These are phyloP conservation scores for Tillandsia fasciculata DNA, from an alignment of 176 grass and related monocot species.

Conservation along the genomic window DNA sequence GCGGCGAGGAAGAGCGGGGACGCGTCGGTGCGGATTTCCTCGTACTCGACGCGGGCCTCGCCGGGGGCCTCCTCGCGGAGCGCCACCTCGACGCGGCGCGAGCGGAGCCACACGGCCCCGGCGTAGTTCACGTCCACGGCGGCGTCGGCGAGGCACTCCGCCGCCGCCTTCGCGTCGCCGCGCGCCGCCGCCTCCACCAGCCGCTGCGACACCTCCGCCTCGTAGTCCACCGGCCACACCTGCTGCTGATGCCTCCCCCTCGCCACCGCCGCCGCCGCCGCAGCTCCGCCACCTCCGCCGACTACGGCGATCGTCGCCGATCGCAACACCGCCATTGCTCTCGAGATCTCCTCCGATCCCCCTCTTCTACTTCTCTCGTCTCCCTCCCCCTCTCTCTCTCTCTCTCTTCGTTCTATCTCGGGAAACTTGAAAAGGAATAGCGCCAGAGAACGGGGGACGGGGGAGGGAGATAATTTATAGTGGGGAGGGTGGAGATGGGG, in stretches of 20 bases:
- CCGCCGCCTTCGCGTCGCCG: constrained; percentile 37
- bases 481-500: neutral
- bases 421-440: constrained; percentile 57
- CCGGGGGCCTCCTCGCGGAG: constrained; percentile 57
- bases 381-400: neutral
- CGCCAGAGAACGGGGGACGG: constrained; percentile 29
- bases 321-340: constrained; percentile 62
- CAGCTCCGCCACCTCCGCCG: neutral
- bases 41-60: constrained; percentile 43
- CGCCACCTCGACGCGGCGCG: constrained; percentile 43
- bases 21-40: constrained; percentile 90
- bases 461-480: constrained; percentile 37
- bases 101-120: constrained; percentile 64
- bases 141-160: constrained; percentile 39
- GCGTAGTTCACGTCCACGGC: constrained; percentile 85
- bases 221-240: constrained; percentile 50
- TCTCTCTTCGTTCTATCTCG: constrained; percentile 2
- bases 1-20: constrained; percentile 94
- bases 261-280: neutral
- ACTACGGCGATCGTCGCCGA: constrained; percentile 41
- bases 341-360: constrained; percentile 5
- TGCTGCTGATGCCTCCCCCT: constrained; percentile 26
- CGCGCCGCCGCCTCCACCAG: constrained; percentile 70
- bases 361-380: constrained; percentile 4
- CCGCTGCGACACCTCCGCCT: constrained; percentile 54